A percentile compares a stretch with the other conserved stretches of the same genome.
Evolutionary conservation across 75 land plant genomes (phyloP).

Genomic region (Cryptomeria japonica): DNA sequence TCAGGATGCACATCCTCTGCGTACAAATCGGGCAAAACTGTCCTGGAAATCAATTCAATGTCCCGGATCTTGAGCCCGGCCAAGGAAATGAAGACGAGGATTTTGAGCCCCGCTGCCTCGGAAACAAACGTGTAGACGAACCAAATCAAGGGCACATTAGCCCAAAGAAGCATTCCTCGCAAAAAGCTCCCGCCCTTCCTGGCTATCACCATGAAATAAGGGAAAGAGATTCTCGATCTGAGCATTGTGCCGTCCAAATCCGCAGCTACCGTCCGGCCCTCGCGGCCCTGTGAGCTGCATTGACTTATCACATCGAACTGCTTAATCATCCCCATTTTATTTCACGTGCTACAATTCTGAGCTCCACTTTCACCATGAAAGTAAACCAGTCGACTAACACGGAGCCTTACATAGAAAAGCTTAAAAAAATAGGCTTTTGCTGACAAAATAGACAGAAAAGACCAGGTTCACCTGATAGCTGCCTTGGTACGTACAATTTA

Average conservation of each 20-base stretch:
- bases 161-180: constrained; percentile 19
- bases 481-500: no score
- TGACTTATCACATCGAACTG: constrained; percentile 32
- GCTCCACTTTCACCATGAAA: no score
- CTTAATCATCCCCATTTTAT: no score
- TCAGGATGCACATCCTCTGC: constrained; percentile 78
- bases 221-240: constrained; percentile 67
- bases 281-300: constrained; percentile 55
- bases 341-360: no score
- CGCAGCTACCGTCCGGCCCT: constrained; percentile 66
- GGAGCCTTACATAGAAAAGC: no score
- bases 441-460: no score
- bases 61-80: constrained; percentile 62
- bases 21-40: constrained; percentile 70
- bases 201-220: constrained; percentile 87
- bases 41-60: constrained; percentile 55
- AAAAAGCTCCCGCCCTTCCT: constrained; percentile 40
- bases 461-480: no score
- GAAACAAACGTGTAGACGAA: constrained; percentile 55
- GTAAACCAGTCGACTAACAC: no score
- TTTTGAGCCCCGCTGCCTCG: constrained; percentile 54
- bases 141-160: constrained; percentile 29
- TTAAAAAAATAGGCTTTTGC: no score
- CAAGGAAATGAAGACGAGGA: constrained; percentile 64
- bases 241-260: constrained; percentile 87